phyloP scores from a whole-genome alignment of 2,329 filamentous ascomycete species.

The Exophiala viscosa region DNA sequence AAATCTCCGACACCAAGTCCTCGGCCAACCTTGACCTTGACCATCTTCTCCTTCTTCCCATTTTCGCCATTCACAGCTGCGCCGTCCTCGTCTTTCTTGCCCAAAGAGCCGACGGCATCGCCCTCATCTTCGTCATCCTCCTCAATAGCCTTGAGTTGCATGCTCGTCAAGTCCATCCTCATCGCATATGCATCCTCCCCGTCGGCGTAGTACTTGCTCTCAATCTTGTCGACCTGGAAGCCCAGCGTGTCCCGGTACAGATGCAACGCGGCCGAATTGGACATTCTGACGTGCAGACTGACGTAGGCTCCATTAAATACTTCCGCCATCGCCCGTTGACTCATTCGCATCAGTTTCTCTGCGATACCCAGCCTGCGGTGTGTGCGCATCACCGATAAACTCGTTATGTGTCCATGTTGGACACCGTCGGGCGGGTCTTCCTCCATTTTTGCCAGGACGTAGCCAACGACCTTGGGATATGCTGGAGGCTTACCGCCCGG shows the following conservation, averaged over 20 bases:
- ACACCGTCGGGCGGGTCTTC: slow-evolving; percentile 90
- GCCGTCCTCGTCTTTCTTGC: slow-evolving; percentile 46
- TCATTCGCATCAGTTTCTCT: slow-evolving; percentile 96
- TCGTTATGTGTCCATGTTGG: slow-evolving; percentile 94
- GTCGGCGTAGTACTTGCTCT: slow-evolving; percentile 92
- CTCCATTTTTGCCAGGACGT: slow-evolving; percentile 99
- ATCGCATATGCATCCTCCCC: slow-evolving; percentile 95
- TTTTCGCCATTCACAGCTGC: slow-evolving; percentile 57
- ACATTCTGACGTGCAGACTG: slow-evolving; percentile 90
- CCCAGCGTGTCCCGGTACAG: slow-evolving; percentile 90
- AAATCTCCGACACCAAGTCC: slow-evolving; percentile 68
- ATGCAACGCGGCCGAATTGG: slow-evolving; percentile 84
- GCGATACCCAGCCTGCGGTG: slow-evolving; percentile 87
- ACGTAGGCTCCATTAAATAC: slow-evolving; percentile 89
- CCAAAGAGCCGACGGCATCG: slow-evolving; percentile 63
- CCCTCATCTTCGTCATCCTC: slow-evolving; percentile 59
- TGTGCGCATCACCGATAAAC: slow-evolving; percentile 91
- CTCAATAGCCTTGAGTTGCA: slow-evolving; percentile 44
- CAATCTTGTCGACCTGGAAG: slow-evolving; percentile 77
- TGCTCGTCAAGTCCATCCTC: slow-evolving; percentile 70
- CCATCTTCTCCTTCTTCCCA: slow-evolving; percentile 60
- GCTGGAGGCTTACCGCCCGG: slow-evolving; percentile 70
- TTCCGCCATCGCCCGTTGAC: slow-evolving; percentile 94
- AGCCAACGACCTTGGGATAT: slow-evolving; percentile 96
- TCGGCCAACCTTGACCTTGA: slow-evolving; percentile 81